Evolutionary conservation across 2,329 filamentous ascomycete genomes (phyloP).

Genomic region (Cordyceps cicadae): DNA sequence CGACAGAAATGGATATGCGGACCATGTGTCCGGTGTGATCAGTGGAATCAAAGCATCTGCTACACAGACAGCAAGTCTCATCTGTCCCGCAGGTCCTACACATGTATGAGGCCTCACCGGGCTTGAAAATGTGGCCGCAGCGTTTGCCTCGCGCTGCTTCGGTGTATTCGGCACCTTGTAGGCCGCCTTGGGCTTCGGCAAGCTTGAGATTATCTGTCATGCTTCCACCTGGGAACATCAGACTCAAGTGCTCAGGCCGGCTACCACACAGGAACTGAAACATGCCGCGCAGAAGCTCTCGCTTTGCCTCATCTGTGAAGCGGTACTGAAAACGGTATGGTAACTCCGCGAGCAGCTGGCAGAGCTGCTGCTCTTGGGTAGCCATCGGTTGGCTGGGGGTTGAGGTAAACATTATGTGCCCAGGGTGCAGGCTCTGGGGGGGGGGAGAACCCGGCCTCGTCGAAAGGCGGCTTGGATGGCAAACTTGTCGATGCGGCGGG

Average conservation of each 20-base stretch:
- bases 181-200: constrained; percentile 79
- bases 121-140: constrained; percentile 95
- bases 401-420: constrained; percentile 16
- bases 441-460: not conserved
- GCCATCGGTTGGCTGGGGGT: constrained; percentile 48
- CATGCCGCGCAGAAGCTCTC: constrained; percentile 66
- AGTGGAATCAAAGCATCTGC: constrained; percentile 87
- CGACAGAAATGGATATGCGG: constrained; percentile 75
- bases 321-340: constrained; percentile 66
- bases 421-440: not conserved
- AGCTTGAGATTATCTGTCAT: constrained; percentile 64
- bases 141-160: constrained; percentile 84
- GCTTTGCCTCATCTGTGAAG: constrained; percentile 63
- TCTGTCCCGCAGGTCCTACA: constrained; percentile 93
- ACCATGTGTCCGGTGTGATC: constrained; percentile 93
- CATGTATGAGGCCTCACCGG: constrained; percentile 85
- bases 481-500: not conserved
- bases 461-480: not conserved
- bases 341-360: constrained; percentile 70
- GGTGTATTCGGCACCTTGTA: constrained; percentile 91
- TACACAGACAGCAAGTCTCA: constrained; percentile 91
- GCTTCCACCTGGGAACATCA: constrained; percentile 74
- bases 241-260: constrained; percentile 61
- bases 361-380: constrained; percentile 73
- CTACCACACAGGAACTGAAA: constrained; percentile 81